Evolutionary conservation across 2,329 filamentous ascomycete species (phyloP).

Genomic region (Neofusicoccum sp.): DNA sequence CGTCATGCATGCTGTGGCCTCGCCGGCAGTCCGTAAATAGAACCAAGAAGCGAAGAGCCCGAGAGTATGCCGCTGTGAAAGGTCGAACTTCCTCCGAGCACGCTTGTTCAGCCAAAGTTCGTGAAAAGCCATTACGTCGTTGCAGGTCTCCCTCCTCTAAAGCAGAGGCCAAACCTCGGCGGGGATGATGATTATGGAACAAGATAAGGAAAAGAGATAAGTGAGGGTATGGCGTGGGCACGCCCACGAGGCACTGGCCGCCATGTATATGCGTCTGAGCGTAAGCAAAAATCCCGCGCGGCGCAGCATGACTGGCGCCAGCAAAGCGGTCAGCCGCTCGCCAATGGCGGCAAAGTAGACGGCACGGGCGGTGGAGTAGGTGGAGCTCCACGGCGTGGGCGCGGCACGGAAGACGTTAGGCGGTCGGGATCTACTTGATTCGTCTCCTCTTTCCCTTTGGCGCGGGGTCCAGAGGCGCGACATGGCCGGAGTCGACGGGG

Average conservation of each 20-base stretch:
- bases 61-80: conserved; percentile 2
- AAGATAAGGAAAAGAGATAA: background rate
- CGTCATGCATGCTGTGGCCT: background rate
- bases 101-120: conserved; percentile 5
- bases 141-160: conserved; percentile 9
- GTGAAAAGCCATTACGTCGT: conserved; percentile 14
- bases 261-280: background rate
- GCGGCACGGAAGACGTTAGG: background rate
- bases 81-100: conserved; percentile 1
- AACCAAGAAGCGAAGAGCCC: background rate
- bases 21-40: background rate
- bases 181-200: background rate
- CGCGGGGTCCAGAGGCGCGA: conserved; percentile 73
- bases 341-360: conserved; percentile 8
- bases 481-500: conserved; percentile 38
- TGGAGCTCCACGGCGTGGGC: conserved; percentile 9
- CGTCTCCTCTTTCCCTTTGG: conserved; percentile 92
- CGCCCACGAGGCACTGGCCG: background rate
- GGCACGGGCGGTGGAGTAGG: conserved; percentile 6
- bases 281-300: background rate
- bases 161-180: background rate
- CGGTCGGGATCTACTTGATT: conserved; percentile 46
- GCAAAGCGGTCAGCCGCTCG: conserved; percentile 11
- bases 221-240: background rate
- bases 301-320: background rate